Conservation (phyloP, 139 green algal genomes). For the Edaphochlamys debaryana region DNA sequence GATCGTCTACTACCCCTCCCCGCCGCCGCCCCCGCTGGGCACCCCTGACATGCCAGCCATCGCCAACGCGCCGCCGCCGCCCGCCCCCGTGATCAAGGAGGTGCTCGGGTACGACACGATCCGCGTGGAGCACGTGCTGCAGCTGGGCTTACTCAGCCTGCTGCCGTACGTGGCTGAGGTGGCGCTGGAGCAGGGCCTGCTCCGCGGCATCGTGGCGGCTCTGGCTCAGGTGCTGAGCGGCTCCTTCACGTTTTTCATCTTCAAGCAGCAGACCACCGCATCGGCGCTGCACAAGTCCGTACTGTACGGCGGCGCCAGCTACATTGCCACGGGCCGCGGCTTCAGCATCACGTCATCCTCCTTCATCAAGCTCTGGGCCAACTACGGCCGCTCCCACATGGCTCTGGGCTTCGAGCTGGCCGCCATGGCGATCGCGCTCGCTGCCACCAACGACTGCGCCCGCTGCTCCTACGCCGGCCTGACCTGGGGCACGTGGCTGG, state of each 20-base stretch:
- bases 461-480: conserved; percentile 38
- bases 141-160: conserved; percentile 78
- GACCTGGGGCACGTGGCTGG: conserved; percentile 77
- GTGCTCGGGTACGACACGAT: conserved; percentile 57
- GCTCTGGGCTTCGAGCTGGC: conserved; percentile 76
- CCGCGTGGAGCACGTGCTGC: conserved; percentile 66
- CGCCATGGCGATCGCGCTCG: conserved; percentile 18
- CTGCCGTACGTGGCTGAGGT: conserved; percentile 74
- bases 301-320: conserved; percentile 77
- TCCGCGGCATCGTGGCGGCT: conserved; percentile 49
- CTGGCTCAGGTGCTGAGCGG: conserved; percentile 51
- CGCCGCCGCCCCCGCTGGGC: conserved; percentile 9
- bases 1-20: conserved; percentile 7
- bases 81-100: conserved; percentile 44
- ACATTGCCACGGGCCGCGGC: conserved; percentile 76
- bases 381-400: conserved; percentile 76
- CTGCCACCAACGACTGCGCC: conserved; percentile 24
- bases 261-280: conserved; percentile 74
- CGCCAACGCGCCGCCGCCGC: not conserved
- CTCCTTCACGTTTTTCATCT: conserved; percentile 78
- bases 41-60: not conserved
- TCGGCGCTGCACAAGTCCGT: conserved; percentile 73
- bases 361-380: conserved; percentile 70
- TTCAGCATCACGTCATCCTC: conserved; percentile 81
- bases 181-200: conserved; percentile 72